phyloP scores from a whole-genome alignment of 805 yeast genomes.

The Yarrowia sp. region DNA sequence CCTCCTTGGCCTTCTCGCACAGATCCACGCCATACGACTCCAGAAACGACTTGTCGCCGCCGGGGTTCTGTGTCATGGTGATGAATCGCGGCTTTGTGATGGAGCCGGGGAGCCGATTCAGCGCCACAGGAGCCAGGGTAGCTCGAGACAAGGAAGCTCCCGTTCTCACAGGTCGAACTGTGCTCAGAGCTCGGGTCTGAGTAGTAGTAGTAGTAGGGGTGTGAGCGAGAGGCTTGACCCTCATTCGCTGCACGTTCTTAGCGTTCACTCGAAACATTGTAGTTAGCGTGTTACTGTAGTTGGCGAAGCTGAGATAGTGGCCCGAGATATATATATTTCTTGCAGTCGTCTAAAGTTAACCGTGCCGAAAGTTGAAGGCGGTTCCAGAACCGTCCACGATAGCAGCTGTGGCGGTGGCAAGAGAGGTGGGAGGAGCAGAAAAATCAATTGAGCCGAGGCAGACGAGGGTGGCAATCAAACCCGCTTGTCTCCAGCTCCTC shows the following conservation, averaged over 20 bases:
- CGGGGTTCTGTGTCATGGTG: conserved; percentile 25
- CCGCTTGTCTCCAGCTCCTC: not conserved
- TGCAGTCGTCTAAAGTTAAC: not conserved
- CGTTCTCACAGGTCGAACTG: not conserved
- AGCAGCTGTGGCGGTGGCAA: conserved; percentile 24
- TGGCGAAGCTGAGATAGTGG: too few relatives aligned
- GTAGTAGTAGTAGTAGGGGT: not conserved
- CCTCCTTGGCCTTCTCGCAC: conserved; percentile 85
- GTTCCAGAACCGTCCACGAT: conserved; percentile 11
- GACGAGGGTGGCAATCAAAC: not conserved
- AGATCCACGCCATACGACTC: conserved; percentile 85
- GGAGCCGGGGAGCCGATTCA: not conserved
- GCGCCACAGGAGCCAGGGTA: too few relatives aligned
- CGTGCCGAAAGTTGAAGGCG: conserved; percentile 29
- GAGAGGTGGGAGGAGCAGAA: too few relatives aligned
- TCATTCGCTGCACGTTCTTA: conserved; percentile 26
- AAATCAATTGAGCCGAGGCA: not conserved
- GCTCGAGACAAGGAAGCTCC: too few relatives aligned
- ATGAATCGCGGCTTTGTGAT: not conserved
- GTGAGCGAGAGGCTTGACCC: conserved; percentile 3
- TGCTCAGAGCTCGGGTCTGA: not conserved
- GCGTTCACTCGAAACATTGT: conserved; percentile 27
- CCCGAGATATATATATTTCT: conserved; percentile 3
- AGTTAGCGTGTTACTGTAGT: not conserved
- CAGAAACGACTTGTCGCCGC: conserved; percentile 47